Evolutionary conservation across 1,284 basidiomycete genomes (phyloP).

Genomic region (Erythrobasidium hasegawianum): DNA sequence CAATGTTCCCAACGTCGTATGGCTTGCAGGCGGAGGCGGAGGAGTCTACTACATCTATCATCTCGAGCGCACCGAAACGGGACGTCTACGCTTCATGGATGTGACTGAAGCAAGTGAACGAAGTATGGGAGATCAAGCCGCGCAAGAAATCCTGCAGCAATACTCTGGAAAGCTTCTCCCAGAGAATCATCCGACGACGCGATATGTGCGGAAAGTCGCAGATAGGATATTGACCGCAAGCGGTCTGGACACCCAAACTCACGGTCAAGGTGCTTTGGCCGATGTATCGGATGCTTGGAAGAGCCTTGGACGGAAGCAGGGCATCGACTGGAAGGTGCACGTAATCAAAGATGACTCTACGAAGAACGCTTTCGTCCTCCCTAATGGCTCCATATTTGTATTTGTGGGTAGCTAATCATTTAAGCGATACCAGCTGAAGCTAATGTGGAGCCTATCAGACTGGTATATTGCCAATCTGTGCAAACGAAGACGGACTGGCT

Average conservation of each 20-base stretch:
- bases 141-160: conserved; percentile 57
- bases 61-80: conserved; percentile 54
- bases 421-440: too few relatives aligned
- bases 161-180: conserved; percentile 64
- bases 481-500: conserved; percentile 75
- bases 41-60: conserved; percentile 55
- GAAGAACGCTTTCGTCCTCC: conserved; percentile 61
- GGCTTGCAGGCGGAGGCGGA: conserved; percentile 50
- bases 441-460: conserved; percentile 5
- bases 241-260: conserved; percentile 47
- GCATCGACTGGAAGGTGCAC: conserved; percentile 64
- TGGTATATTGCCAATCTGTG: conserved; percentile 75
- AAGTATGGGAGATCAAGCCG: conserved; percentile 52
- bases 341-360: conserved; percentile 71
- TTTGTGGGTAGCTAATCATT: conserved; percentile 59
- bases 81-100: conserved; percentile 79
- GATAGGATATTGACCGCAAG: conserved; percentile 68
- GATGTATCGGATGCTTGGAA: background rate
- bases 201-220: conserved; percentile 66
- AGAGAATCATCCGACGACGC: conserved; percentile 61
- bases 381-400: conserved; percentile 71
- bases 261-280: background rate
- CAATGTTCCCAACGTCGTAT: conserved; percentile 36
- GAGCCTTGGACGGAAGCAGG: background rate
- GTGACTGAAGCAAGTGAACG: conserved; percentile 61